These are phyloP conservation scores for Lanzia echinophila DNA, from an alignment of 2,329 filamentous ascomycete genomes.

Conservation along the genomic window DNA sequence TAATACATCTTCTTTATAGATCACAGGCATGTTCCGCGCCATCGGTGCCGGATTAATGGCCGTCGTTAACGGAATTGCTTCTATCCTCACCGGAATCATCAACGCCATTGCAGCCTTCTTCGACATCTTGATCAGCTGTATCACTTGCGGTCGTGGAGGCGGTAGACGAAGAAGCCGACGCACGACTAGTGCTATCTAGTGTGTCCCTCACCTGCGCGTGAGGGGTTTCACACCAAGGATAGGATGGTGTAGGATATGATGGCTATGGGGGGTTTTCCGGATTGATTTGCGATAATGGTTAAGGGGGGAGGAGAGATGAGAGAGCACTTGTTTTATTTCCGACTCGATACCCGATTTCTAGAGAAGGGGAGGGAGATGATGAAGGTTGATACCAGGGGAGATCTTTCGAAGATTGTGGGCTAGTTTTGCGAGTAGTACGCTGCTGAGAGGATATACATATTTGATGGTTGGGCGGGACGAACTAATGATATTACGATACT, in stretches of 20 bases:
- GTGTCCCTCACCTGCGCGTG: background rate
- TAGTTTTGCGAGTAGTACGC: background rate
- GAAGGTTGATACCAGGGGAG: background rate
- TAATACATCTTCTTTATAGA: slow-evolving; percentile 21
- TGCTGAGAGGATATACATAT: background rate
- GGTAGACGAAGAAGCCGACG: slow-evolving; percentile 16
- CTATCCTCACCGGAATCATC: slow-evolving; percentile 29
- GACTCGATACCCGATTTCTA: background rate
- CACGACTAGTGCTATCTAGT: slow-evolving; percentile 21
- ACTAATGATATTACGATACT: background rate
- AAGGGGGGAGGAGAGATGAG: background rate
- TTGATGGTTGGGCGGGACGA: background rate
- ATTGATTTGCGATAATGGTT: background rate
- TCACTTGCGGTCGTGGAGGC: slow-evolving; percentile 33
- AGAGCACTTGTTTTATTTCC: background rate
- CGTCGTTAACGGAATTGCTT: slow-evolving; percentile 47
- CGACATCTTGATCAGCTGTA: slow-evolving; percentile 32
- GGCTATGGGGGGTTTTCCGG: background rate
- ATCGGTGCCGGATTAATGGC: slow-evolving; percentile 36
- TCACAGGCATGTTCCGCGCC: slow-evolving; percentile 27
- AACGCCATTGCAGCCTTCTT: slow-evolving; percentile 30
- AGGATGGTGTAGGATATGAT: too few species aligned
- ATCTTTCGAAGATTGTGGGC: background rate
- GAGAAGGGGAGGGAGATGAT: background rate
- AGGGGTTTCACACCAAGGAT: background rate